Evolutionary conservation across 768 basidiomycete genomes (phyloP), one percentile per base, ranked within the genome.

Genomic region (Coprinellus micaceus): DNA sequence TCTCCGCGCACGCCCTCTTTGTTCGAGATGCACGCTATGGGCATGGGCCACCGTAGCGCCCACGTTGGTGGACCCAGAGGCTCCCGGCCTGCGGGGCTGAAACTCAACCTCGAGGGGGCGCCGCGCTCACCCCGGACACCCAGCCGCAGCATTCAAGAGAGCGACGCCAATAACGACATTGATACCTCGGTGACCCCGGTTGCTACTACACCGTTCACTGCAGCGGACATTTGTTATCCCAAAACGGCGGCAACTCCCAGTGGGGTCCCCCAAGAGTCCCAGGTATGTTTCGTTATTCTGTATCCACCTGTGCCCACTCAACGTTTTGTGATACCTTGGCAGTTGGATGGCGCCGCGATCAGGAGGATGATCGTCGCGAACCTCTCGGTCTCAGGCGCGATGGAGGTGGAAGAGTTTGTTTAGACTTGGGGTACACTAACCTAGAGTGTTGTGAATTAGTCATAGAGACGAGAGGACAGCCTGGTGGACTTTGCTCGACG

Each of bases 311-410:
- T 9, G 36, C 36, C 36, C 17, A 7, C 22, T 30, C 12, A 50
- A 29, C 36, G 12, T 10, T 48, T 37, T 45, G 44, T 56, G 28
- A 54, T 10, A 3, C n/a, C 25, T 21, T 47, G n/a, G 10, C 40
- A 71, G 66, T 49, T 68, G 44, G 65, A 71, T 25, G 72, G 69
- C 17, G 63, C 66, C 3, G 60, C 64, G 26, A 64, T 76, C 36
- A 65, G 75, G 46, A 65, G 69, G 44, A 73, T 70, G 67, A 72
- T 76, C 26, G 68, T 73, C 39, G 71, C 67, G 22, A 75, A 68
- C 43, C 58, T 75, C 22, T 63, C 67, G 19, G 60, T 58, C 2
- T 48, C 56, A 44, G 60, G 60, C 36, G 44, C 21, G 29, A 51
- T 28, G 13, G 60, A 57, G 36, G 21, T 48, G 25, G 21, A 49